phyloP scores from a whole-genome alignment of 345 rosid species.

The Euclidium syriacum region DNA sequence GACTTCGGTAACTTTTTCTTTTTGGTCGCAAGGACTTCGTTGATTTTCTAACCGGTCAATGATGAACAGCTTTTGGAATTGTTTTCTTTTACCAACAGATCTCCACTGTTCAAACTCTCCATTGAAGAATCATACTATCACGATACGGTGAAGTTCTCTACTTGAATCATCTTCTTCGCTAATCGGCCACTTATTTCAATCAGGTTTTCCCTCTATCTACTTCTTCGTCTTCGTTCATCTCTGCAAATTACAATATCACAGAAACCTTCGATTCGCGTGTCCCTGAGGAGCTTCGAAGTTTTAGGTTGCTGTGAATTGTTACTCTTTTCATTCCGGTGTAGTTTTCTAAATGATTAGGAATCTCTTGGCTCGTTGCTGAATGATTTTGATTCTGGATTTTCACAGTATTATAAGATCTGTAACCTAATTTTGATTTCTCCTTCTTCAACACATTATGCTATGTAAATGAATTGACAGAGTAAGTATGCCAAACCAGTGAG shows the following conservation, averaged over 20 bases:
- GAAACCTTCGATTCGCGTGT: constrained; percentile 6
- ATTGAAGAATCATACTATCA: constrained; percentile 2
- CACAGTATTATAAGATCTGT: neutral
- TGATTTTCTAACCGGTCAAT: constrained; percentile 11
- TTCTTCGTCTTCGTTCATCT: neutral
- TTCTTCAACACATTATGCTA: neutral
- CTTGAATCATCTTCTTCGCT: constrained; percentile 15
- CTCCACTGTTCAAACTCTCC: neutral
- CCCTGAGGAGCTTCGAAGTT: neutral
- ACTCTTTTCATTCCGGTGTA: constrained; percentile 1
- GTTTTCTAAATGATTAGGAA: constrained; percentile 4
- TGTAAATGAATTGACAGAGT: neutral
- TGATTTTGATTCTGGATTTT: constrained; percentile 9
- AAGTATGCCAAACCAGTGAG: neutral
- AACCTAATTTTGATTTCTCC: neutral
- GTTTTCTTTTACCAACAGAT: neutral
- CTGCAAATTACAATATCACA: neutral
- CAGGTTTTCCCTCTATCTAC: constrained; percentile 23
- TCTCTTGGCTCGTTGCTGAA: neutral
- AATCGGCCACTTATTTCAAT: neutral
- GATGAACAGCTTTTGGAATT: neutral
- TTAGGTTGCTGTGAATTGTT: neutral
- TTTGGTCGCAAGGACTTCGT: no score
- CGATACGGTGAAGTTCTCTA: constrained; percentile 7
- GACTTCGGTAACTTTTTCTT: neutral